Evolutionary conservation across 208 protist species (phyloP), one percentile per base, ranked within the genome.

Genomic region (Trypanosoma boissoni): DNA sequence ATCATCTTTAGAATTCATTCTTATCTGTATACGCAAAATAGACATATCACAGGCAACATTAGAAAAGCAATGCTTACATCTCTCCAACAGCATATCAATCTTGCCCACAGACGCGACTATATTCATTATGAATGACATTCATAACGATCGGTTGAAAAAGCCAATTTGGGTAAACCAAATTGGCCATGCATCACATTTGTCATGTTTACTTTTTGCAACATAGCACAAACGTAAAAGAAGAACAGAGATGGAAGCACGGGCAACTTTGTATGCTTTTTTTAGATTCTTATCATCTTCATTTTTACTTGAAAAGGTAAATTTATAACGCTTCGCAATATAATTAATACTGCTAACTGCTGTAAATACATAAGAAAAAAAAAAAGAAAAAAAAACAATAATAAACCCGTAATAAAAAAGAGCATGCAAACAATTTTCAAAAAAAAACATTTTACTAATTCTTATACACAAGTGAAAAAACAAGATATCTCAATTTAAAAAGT

Each of bases 151-250:
- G 36, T 27, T 28, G 44, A 3, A 58, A 58, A 5, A 41, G 27
- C 18, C 18, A n/a, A 2, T 2, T 6, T 23, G 26, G 39, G 37
- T 10, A 14, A 16, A 51, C 49, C 55, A 64, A 67, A 81, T 37
- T 58, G 28, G 39, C 64, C 58, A 18, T 46, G 51, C 37, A 82
- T 53, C 5, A 65, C 42, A 36, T 44, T 74, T 9, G 69, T 26
- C 21, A 53, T 62, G 27, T 65, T 74, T 49, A 69, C n/a, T 8
- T 9, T 10, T 2, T 64, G 69, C 53, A 62, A 58, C 24, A 78
- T 74, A 6, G 74, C 71, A 10, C 74, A 62, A 49, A 82, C 68
- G 32, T 78, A 48, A 5, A 71, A 64, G 3, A 37, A 72, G 43
- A 82, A 82, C 3, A 24, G 32, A 21, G 43, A 44, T 16, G 75